Evolutionary conservation across 805 yeast genomes (phyloP), one percentile per base, ranked within the genome.

Genomic region (Lachancea meyersii): DNA sequence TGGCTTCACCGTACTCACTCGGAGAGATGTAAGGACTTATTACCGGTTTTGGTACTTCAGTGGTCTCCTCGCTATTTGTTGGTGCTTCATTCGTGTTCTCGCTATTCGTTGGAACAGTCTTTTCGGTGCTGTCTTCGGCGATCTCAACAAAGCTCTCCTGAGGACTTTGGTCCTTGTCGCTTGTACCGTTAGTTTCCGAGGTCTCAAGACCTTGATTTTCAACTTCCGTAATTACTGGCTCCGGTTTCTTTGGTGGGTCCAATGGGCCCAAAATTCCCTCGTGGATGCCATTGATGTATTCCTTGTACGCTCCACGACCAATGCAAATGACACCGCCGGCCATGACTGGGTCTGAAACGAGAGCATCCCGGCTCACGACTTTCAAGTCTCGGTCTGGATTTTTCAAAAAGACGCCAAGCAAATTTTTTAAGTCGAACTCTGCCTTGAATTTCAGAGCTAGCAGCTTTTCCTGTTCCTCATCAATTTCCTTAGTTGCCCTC

Each of bases 301-400:
- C 99, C 61, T 91, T 91, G 61, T 77, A 93, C 0, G 97, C 91
- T 44, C 98, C 98, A 60, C 99, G 75, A 4, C 99, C 99, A 20
- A 93, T 67, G 59, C 96, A 86, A 17, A 93, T 74, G 10, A 88
- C 82, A 34, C 97, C 98, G 20, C 97, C 97, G 7, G 80, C 75
- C 22, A 70, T 41, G 11, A 59, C 58, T 2, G 77, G 73, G 24
- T 70, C 69, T 2, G 50, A 38, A 3, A 65, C 70, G 24, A 69
- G 61, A 1, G 79, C 69, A 55, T 79, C 81, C 40, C 79, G 75
- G 41, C 63, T 58, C 0, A 61, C 54, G 1, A 65, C 55, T 4
- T 50, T 40, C 1, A 63, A 53, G n/a, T 51, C 46, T 30, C 60
- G 57, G 16, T 59, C 57, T 14, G 49, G 47, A 23, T 54, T 55